Conservation (phyloP, 2,329 filamentous ascomycete species). For the Keithomyces neogunnii region DNA sequence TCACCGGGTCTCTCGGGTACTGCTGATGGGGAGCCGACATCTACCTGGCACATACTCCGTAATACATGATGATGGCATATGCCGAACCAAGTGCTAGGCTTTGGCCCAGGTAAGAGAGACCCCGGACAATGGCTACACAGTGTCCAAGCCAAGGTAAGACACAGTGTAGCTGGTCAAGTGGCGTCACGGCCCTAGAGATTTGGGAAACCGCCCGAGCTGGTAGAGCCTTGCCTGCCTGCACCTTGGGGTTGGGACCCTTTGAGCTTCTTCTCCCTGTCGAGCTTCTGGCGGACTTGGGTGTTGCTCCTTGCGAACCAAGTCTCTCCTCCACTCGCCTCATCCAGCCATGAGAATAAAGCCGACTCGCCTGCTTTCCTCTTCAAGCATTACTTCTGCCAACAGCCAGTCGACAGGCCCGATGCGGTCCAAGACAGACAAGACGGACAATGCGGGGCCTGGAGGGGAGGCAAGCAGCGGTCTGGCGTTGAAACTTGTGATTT, state of each 20-base stretch:
- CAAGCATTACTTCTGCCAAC: slow-evolving; percentile 14
- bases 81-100: background rate
- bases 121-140: background rate
- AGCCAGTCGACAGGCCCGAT: slow-evolving; percentile 37
- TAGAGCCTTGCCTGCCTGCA: background rate
- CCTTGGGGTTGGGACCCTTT: background rate
- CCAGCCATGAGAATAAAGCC: slow-evolving; percentile 48
- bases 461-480: slow-evolving; percentile 32
- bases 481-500: slow-evolving; percentile 41
- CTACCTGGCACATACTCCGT: background rate
- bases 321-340: slow-evolving; percentile 2
- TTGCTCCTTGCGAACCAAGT: slow-evolving; percentile 6
- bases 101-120: background rate
- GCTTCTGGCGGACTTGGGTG: slow-evolving; percentile 8
- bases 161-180: slow-evolving; percentile 5
- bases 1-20: background rate
- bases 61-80: background rate
- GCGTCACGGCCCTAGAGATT: slow-evolving; percentile 2
- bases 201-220: background rate
- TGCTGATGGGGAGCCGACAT: background rate
- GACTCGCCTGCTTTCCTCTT: slow-evolving; percentile 40
- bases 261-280: slow-evolving; percentile 1
- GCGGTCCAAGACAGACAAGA: slow-evolving; percentile 30
- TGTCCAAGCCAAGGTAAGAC: background rate
- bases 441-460: slow-evolving; percentile 30